Conservation (phyloP, 2,329 filamentous ascomycete species). For the Cercospora janseana region DNA sequence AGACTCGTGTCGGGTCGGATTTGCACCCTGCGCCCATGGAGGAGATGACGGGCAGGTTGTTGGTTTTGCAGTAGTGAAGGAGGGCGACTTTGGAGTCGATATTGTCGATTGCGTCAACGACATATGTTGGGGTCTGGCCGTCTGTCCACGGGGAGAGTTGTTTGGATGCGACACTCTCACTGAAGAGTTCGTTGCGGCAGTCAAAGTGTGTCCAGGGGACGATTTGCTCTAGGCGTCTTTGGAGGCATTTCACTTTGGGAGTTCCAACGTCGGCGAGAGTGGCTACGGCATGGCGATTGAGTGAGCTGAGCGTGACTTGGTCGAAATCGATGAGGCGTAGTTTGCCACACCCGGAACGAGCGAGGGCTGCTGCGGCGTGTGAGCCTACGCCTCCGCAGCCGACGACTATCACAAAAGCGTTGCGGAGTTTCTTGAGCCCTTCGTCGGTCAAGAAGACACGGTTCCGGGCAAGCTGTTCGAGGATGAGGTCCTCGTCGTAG, state of each 20-base stretch:
- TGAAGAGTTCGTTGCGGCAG: conserved; percentile 79
- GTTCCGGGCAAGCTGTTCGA: conserved; percentile 92
- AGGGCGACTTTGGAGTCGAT: conserved; percentile 94
- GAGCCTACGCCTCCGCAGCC: conserved; percentile 94
- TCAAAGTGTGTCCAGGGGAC: conserved; percentile 92
- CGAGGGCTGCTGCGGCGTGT: conserved; percentile 81
- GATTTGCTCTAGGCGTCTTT: conserved; percentile 76
- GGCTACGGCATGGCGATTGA: conserved; percentile 94
- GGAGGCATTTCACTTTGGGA: conserved; percentile 83
- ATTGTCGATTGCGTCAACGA: conserved; percentile 98
- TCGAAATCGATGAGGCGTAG: conserved; percentile 94
- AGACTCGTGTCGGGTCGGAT: conserved; percentile 77
- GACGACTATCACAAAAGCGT: conserved; percentile 82
- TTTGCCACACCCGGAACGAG: conserved; percentile 83
- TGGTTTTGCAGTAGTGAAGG: conserved; percentile 79
- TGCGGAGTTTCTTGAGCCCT: conserved; percentile 75
- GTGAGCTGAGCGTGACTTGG: conserved; percentile 88
- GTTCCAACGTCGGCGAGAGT: conserved; percentile 91
- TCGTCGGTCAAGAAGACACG: conserved; percentile 83
- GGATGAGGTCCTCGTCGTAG: conserved; percentile 69
- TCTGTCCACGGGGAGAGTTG: conserved; percentile 67
- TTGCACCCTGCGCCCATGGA: conserved; percentile 97
- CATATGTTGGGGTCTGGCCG: conserved; percentile 69
- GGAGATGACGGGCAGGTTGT: conserved; percentile 78
- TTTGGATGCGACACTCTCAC: conserved; percentile 60